Evolutionary conservation across 805 yeast species (phyloP), one percentile per base, ranked within the genome.

Genomic region (Barnettozyma vustinii): DNA sequence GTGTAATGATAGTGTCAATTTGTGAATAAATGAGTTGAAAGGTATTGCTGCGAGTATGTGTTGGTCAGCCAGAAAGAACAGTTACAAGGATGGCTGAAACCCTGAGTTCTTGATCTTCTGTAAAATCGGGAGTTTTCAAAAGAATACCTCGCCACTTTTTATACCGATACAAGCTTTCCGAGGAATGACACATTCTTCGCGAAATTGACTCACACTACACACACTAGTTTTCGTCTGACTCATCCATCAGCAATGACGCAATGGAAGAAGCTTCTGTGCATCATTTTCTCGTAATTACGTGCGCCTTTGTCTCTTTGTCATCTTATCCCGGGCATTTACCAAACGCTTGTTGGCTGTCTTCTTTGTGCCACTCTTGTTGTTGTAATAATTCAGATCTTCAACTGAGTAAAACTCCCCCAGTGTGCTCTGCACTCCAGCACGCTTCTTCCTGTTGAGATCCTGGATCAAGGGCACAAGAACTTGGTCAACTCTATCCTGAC

Each of bases 401-500:
- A 74, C 75, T 0, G 88, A 85, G 63, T 84, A 84, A 58, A 84
- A 85, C 61, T 83, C 89, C 12, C 76, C 79, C 18, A 85, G 64
- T 0, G 83, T 80, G 3, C 79, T 65, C 57, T 85, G 92, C 21
- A 72, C 68, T 0, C 81, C 79, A 51, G 74, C 74, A 44, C 73
- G 66, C 54, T 73, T 71, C 51, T 81, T 79, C 53, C 76, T 74
- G 63, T 90, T 90, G 69, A 90, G 76, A 56, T 84, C 90, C 56
- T 82, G 76, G 16, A 94, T 83, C 48, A 94, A 77, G 3, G 99
- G 99, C 18, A 91, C 74, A 61, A 94, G 69, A 3, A 90, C 83
- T 58, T 87, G 91, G 60, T 92, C 96, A 2, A 88, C 83, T 50
- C 79, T 75, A 9, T 75, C 81, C 57, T 80, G 81, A 2, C 76